Evolutionary conservation across 257 asterid species (phyloP).

Genomic region (Solanum pennellii): DNA sequence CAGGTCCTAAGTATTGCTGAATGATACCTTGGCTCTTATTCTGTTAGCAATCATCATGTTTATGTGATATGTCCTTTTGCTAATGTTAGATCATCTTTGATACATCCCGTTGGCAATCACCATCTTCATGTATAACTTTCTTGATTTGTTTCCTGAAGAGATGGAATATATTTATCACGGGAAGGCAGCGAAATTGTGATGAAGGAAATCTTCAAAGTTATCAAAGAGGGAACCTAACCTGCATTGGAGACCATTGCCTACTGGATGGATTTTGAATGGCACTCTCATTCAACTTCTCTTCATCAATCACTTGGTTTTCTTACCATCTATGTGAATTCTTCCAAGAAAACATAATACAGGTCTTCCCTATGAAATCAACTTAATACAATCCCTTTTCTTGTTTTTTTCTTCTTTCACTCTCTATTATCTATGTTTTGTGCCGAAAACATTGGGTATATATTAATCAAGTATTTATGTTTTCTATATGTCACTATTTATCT

Average conservation of each 20-base stretch:
- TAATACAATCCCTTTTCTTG: neutral
- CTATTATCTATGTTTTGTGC: neutral
- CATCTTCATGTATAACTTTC: neutral
- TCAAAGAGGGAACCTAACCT: constrained; percentile 69
- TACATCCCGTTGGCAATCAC: neutral
- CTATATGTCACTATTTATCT: neutral
- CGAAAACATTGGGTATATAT: neutral
- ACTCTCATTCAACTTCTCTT: neutral
- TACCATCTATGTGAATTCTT: neutral
- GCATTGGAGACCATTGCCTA: constrained; percentile 47
- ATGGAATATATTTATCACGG: constrained; percentile 65
- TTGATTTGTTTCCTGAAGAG: constrained; percentile 30
- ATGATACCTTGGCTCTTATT: neutral
- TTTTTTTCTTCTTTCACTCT: neutral
- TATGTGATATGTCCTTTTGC: neutral
- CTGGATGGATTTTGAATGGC: constrained; percentile 43
- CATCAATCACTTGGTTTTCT: neutral
- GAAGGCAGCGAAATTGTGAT: constrained; percentile 58
- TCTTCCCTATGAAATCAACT: neutral
- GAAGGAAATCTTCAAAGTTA: constrained; percentile 55
- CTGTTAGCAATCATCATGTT: neutral
- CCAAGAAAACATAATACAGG: neutral
- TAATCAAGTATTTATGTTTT: neutral
- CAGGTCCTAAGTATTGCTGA: neutral
- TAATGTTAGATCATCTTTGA: neutral